Percentiles rank a stretch among this genome's conserved stretches.
phyloP scores from a whole-genome alignment of 441 rosid genomes.

The Pelargonium citronellum region DNA sequence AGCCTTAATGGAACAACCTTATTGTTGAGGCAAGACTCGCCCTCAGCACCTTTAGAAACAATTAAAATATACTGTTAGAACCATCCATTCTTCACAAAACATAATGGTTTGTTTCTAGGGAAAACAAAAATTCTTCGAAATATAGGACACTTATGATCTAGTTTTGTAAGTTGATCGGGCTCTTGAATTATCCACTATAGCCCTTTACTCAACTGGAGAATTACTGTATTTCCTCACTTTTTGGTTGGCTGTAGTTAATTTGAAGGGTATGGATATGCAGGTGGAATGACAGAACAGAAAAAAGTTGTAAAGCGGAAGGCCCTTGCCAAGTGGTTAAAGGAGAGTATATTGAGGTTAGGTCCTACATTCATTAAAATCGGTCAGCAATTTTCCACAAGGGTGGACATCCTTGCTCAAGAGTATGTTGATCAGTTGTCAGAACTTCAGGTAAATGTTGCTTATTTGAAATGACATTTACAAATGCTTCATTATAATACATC shows the following conservation, averaged over 20 bases:
- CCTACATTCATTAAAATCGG: conserved; percentile 98
- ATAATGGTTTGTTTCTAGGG: too few relatives aligned
- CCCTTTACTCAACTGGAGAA: not conserved
- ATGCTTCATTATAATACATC: not conserved
- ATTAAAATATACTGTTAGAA: too few relatives aligned
- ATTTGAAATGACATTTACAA: not conserved
- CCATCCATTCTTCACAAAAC: too few relatives aligned
- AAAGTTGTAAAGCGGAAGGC: conserved; percentile 56
- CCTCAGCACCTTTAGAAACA: too few relatives aligned
- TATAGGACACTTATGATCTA: too few relatives aligned
- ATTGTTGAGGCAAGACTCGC: too few relatives aligned
- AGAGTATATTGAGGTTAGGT: conserved; percentile 80
- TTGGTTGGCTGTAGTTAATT: conserved; percentile 6
- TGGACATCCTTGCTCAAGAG: conserved; percentile 96
- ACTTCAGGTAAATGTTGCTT: conserved; percentile 62
- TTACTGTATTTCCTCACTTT: not conserved
- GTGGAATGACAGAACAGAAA: conserved; percentile 85
- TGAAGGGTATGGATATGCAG: conserved; percentile 33
- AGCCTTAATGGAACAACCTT: too few relatives aligned
- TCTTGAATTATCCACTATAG: too few relatives aligned
- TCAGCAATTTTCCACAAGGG: conserved; percentile 96
- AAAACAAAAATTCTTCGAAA: too few relatives aligned
- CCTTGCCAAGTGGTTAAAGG: conserved; percentile 93
- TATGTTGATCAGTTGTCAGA: conserved; percentile 94
- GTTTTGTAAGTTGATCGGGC: too few relatives aligned